Evolutionary conservation across 2,329 filamentous ascomycete genomes (phyloP), one percentile per base, ranked within the genome.

Genomic region (Nemania serpens): DNA sequence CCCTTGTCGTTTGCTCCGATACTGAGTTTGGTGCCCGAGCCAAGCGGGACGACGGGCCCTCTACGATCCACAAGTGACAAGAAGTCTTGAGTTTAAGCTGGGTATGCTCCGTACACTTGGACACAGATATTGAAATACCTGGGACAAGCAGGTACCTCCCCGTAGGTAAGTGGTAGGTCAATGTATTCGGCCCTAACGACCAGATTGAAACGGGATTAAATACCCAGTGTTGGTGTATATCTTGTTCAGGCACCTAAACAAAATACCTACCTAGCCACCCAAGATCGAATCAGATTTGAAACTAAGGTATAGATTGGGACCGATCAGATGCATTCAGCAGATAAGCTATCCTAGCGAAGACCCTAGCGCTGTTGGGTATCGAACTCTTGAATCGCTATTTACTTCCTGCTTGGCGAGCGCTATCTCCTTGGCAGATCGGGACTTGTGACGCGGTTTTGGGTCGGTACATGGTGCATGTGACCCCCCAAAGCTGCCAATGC

Each of bases 391-490:
- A 22, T 10, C 11, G 20, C 12, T 20, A 20, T 6, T 17, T 4
- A 52, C 25, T 3, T 34, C 22, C 42, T n/a, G 25, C 59, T 55
- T 62, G 59, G 55, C 50, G 42, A 42, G 29, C 45, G 13, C 47
- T 46, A 37, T 51, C 22, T 39, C 54, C 41, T 57, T 60, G 61
- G 57, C 43, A 49, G 49, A 41, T 41, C 37, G 57, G 48, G 54
- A 57, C 51, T 36, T 63, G 52, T 60, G 53, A 59, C 55, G 56
- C 52, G 55, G 39, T 25, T 56, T 60, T 56, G 52, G 57, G 60
- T 57, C 59, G 48, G 25, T 46, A 29, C 47, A 58, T 37, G 33
- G 20, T 59, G 50, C 50, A 46, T 42, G 25, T 48, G n/a, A 36
- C 7, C 25, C 25, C 25, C 25, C 5, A 33, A 18, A 48, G 5